Percentiles rank a stretch among this genome's conserved stretches.
Conservation (phyloP, 768 basidiomycete species). For the Zangia roseola region DNA sequence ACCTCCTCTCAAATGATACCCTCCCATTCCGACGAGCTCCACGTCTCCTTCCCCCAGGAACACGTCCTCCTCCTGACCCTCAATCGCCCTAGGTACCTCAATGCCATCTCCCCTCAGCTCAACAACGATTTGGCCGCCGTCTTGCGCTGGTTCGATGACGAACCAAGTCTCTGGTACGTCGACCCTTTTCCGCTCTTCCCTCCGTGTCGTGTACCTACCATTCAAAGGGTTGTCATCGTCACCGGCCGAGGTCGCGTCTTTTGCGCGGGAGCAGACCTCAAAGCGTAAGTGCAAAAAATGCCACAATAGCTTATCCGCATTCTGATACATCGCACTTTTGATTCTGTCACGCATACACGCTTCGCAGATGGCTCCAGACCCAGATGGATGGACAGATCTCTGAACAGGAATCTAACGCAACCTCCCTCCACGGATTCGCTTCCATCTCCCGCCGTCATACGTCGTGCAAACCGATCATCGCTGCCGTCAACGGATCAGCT, state of each 20-base stretch:
- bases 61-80: constrained; percentile 56
- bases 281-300: constrained; percentile 47
- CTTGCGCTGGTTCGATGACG: constrained; percentile 73
- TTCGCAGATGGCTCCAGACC: constrained; percentile 56
- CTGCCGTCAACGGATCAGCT: constrained; percentile 76
- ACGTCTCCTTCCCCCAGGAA: constrained; percentile 42
- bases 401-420: constrained; percentile 43
- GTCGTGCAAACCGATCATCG: constrained; percentile 72
- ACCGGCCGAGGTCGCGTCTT: constrained; percentile 74
- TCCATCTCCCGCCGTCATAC: constrained; percentile 64
- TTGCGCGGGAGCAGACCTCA: constrained; percentile 80
- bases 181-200: background rate
- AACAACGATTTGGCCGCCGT: constrained; percentile 47
- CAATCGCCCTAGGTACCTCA: constrained; percentile 70
- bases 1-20: too few species aligned
- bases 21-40: constrained; percentile 36
- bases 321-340: too few species aligned
- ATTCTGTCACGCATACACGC: background rate
- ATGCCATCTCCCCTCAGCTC: constrained; percentile 71
- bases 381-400: constrained; percentile 43
- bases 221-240: constrained; percentile 66
- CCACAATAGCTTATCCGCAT: background rate
- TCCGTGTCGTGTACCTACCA: background rate
- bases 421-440: constrained; percentile 61
- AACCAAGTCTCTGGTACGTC: constrained; percentile 70